Evolutionary conservation across 306 rosid genomes (phyloP), one percentile per base, ranked within the genome.

Genomic region (Echinosophora koreensis): DNA sequence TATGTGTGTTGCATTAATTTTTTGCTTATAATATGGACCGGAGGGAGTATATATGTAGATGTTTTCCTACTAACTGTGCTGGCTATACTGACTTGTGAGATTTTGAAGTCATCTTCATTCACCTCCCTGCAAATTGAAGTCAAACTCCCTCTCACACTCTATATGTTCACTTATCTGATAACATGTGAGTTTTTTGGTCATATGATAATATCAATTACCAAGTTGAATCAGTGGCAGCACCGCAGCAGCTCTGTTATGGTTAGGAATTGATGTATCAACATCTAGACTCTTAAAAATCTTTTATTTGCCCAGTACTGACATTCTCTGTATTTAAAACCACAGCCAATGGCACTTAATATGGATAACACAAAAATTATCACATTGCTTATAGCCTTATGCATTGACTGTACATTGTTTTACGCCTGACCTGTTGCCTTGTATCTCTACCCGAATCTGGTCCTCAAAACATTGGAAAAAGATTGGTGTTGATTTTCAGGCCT

Each of bases 181-280:
- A 49, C 34, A 83, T 14, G 55, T 12, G 13, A 34, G 52, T 7
- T 62, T 39, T 35, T 59, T 52, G 50, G 70, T 51, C n/a, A 18
- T 28, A 35, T 35, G 41, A 68, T 59, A 56, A 15, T 5, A 71
- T 18, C 52, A 54, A 14, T 69, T 80, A 75, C 75, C 18, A 52
- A 27, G 16, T 75, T 32, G 28, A 8, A 77, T 13, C 47, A 39
- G 55, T 49, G 55, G 49, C 55, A 47, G 76, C 66, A 14, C 41
- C 72, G 49, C 55, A 47, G 76, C 66, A 14, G 50, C 72, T 69
- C 69, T 74, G 60, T 66, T 41, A 15, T 71, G 69, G 47, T 58
- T 30, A 39, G 38, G 38, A 56, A 37, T 42, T 65, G 49, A 30
- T 42, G 63, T 71, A 28, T 42, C 61, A 16, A 50, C 56, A 71